Percentiles rank a stretch among this genome's conserved stretches.
Evolutionary conservation across 345 rosid species (phyloP).

Genomic region (Stellera chamaejasme): DNA sequence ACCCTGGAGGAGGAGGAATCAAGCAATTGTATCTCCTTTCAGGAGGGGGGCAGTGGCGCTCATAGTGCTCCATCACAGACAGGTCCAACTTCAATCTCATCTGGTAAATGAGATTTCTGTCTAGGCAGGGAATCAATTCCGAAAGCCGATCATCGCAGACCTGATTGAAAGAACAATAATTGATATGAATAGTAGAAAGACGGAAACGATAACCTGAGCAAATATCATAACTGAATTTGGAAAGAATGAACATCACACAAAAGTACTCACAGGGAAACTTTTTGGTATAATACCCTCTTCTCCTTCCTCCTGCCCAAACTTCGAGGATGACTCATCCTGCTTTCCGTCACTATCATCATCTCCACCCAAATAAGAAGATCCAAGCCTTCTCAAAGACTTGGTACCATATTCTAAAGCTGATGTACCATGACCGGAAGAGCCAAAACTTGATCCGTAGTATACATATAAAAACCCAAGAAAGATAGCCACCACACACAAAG

Average conservation of each 20-base stretch:
- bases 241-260: neutral
- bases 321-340: constrained; percentile 45
- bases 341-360: constrained; percentile 69
- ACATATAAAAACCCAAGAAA: constrained; percentile 66
- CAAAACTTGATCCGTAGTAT: constrained; percentile 60
- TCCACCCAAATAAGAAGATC: constrained; percentile 69
- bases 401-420: constrained; percentile 77
- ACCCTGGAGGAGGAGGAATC: constrained; percentile 96
- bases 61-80: constrained; percentile 96
- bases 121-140: constrained; percentile 92
- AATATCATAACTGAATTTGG: neutral
- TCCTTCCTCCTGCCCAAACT: constrained; percentile 38
- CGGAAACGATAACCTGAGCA: neutral
- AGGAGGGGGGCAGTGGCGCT: constrained; percentile 93
- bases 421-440: constrained; percentile 49
- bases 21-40: constrained; percentile 92
- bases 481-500: constrained; percentile 37
- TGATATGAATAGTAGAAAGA: constrained; percentile 6
- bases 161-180: constrained; percentile 25
- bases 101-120: constrained; percentile 85
- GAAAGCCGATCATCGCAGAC: constrained; percentile 96
- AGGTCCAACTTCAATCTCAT: constrained; percentile 93
- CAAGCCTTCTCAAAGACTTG: constrained; percentile 64
- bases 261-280: constrained; percentile 76
- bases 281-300: constrained; percentile 39